phyloP scores from a whole-genome alignment of 2,329 filamentous ascomycete genomes.

The Penicillium aurantiogriseum region DNA sequence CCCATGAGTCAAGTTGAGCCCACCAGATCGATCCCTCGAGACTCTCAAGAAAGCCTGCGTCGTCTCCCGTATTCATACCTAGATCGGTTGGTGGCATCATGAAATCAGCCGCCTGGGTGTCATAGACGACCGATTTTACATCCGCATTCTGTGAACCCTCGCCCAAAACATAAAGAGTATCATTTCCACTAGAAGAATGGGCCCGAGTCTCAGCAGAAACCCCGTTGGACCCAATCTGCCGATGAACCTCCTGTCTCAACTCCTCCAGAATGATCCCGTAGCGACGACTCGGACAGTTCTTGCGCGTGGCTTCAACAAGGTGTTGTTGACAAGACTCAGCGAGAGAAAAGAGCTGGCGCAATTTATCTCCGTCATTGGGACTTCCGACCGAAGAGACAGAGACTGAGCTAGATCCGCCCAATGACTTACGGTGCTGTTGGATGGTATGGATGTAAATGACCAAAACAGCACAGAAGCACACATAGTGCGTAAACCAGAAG shows the following conservation, averaged over 20 bases:
- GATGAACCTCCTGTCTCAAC: slow-evolving; percentile 43
- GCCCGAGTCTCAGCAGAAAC: not conserved
- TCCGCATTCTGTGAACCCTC: not conserved
- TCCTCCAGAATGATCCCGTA: slow-evolving; percentile 52
- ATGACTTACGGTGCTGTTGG: slow-evolving; percentile 35
- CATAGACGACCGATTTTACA: slow-evolving; percentile 12
- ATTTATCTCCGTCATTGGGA: slow-evolving; percentile 20
- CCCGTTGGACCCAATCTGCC: slow-evolving; percentile 29
- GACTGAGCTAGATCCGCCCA: not conserved
- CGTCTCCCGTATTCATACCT: slow-evolving; percentile 23
- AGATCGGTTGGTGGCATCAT: slow-evolving; percentile 23
- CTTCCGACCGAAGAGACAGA: slow-evolving; percentile 22
- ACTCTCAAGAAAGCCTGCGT: slow-evolving; percentile 33
- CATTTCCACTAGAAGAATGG: not conserved
- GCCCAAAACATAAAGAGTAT: not conserved
- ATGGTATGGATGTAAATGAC: slow-evolving; percentile 46
- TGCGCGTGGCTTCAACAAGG: slow-evolving; percentile 47
- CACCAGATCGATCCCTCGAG: slow-evolving; percentile 41
- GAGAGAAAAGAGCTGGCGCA: slow-evolving; percentile 40
- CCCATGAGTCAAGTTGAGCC: slow-evolving; percentile 42
- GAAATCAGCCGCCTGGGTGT: slow-evolving; percentile 17
- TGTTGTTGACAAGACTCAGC: slow-evolving; percentile 49
- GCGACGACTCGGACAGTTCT: slow-evolving; percentile 48
- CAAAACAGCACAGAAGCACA: slow-evolving; percentile 44
- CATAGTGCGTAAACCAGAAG: slow-evolving; percentile 47